Evolutionary conservation across 306 rosid species (phyloP), one percentile per base, ranked within the genome.

Genomic region (Acacia acuminata): DNA sequence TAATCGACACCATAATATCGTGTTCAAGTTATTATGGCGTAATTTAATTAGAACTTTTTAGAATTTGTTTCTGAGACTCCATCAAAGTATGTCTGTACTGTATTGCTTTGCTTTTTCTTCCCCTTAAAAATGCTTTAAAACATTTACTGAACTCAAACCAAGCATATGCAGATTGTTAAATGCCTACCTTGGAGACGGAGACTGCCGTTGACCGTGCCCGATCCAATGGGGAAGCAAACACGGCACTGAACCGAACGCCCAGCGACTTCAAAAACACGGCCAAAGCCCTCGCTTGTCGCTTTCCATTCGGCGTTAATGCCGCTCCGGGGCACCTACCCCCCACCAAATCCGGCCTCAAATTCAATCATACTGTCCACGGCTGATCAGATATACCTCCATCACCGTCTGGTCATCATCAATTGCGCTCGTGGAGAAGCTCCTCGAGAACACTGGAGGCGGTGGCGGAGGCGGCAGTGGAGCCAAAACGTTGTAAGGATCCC

Each of bases 401-500:
- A 85, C 88, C 77, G 82, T 84, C 70, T 91, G 91, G 27, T 90
- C 98, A n/a, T 66, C 89, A n/a, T 82, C 92, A 80, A 84, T 80
- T 17, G 86, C 85, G 76, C 78, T 84, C 19, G 87, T 84, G 3
- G 91, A 90, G 88, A 87, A 94, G 88, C 87, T 90, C 51, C 96
- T 84, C 30, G 94, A 86, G 78, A 94, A 89, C 19, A 68, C 81
- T 0, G 91, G 72, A 2, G 88, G 86, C 9, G 87, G 89, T 4
- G 88, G 75, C 6, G 38, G 73, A 43, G 76, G 76, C 76, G 76
- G 76, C 38, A 58, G 58, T 58, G 93, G n/a, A n/a, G n/a, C n/a
- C n/a, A n/a, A 80, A 25, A 94, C 97, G 61, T 96, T 96, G 89
- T 96, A 96, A 6, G 99, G 99, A 73, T 96, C 99, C 97, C 97